Conservation (phyloP, 2,329 filamentous ascomycete genomes). For the Pseudocercospora eumusae region DNA sequence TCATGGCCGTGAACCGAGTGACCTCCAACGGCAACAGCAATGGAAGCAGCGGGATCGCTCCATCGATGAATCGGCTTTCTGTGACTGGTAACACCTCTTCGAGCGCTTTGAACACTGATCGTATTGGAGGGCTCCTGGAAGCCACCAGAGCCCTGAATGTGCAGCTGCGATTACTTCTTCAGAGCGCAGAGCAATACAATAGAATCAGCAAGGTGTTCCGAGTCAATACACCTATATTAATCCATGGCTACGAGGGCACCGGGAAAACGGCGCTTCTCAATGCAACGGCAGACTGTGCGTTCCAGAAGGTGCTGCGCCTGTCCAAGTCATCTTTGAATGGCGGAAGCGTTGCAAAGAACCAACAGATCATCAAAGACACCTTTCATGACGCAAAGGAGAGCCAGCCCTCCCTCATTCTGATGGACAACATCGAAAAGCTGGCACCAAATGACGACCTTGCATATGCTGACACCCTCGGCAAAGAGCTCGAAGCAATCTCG, state of each 20-base stretch:
- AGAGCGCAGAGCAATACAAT: constrained; percentile 7
- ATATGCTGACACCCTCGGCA: constrained; percentile 44
- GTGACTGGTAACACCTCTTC: neutral
- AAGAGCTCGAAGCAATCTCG: constrained; percentile 59
- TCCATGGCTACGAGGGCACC: constrained; percentile 81
- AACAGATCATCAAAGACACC: constrained; percentile 59
- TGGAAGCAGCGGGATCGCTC: neutral
- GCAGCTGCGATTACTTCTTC: constrained; percentile 52
- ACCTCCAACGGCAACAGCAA: neutral
- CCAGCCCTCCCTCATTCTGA: constrained; percentile 75
- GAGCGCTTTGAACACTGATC: constrained; percentile 39
- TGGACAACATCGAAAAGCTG: constrained; percentile 75
- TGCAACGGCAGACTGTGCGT: constrained; percentile 63
- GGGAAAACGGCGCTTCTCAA: constrained; percentile 78
- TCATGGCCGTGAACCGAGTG: too few relatives aligned
- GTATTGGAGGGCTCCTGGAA: constrained; percentile 67
- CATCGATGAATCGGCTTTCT: neutral
- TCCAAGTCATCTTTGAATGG: constrained; percentile 46
- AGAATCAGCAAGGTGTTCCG: neutral
- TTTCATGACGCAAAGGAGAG: constrained; percentile 69
- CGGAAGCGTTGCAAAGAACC: constrained; percentile 48
- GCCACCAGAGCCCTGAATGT: constrained; percentile 68
- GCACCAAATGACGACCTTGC: constrained; percentile 59
- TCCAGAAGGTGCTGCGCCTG: constrained; percentile 68
- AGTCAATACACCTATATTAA: constrained; percentile 58